Evolutionary conservation across 139 green algal species (phyloP), one percentile per base, ranked within the genome.

Genomic region (Spirogloea muscicola): DNA sequence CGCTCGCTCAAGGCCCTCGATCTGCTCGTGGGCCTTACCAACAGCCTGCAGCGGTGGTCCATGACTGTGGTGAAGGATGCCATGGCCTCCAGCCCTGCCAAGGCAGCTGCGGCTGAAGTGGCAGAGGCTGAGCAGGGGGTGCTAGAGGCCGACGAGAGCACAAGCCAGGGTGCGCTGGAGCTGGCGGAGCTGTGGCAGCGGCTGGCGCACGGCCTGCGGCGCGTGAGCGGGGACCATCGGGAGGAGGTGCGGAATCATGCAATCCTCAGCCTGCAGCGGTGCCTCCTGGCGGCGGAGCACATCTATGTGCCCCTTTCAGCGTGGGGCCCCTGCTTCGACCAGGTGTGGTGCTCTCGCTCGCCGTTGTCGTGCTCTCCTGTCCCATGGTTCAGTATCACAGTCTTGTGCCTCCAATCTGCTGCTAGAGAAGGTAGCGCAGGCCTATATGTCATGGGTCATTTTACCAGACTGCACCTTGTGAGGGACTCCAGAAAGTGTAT

Each of bases 191-290:
- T 51, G 43, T 51, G 43, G 43, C 13, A 25, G 43, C 43, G 43
- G 43, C 43, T 51, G 10, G 43, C 58, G 72, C 5, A 68, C 79
- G 21, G 60, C 89, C 37, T 25, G 58, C 38, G 74, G 76, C 51
- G 74, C 1, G 36, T 88, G 34, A 66, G 73, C 51, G 59, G 46
- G 33, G 77, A 88, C 10, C 51, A 73, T 25, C 68, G 69, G 6
- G 75, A 76, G 46, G 73, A 63, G 27, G 74, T 92, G 38, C 64
- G 88, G 25, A 79, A 91, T 66, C 79, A 77, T 10, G 78, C 85
- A 0, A 61, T 91, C 6, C 58, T 76, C 13, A 76, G 72, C 49
- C 67, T 95, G 57, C 86, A 91, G 82, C 83, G 84, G 37, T 79
- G 75, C 10, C 82, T 93, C 60, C 72, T 91, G 39, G 71, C 77